Evolutionary conservation across 1,284 basidiomycete species (phyloP).

Genomic region (Pascua sp.): DNA sequence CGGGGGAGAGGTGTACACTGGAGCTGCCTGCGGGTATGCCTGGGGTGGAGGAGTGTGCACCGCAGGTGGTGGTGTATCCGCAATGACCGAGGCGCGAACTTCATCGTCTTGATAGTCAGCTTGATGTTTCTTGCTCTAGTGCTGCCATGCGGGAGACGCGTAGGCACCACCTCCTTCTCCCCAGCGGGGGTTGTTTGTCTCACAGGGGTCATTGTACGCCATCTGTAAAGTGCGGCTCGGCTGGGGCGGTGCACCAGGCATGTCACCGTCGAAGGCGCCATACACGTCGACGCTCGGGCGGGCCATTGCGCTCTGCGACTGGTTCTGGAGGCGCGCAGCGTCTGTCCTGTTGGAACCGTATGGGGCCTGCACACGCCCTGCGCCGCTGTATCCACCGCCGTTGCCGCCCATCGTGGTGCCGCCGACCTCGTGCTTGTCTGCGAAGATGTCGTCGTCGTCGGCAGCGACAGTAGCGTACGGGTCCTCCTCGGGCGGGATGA

Average conservation of each 20-base stretch:
- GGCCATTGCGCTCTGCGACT: slow-evolving; percentile 30
- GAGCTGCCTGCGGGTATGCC: not conserved
- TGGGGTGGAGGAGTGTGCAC: not conserved
- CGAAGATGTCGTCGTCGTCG: slow-evolving; percentile 30
- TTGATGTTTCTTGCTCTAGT: too few species aligned
- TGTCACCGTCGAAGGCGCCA: slow-evolving; percentile 67
- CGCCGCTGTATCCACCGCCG: too few species aligned
- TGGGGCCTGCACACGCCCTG: too few species aligned
- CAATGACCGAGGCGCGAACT: slow-evolving; percentile 31
- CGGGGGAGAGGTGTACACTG: slow-evolving; percentile 20
- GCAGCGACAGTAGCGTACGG: slow-evolving; percentile 27
- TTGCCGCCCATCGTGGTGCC: slow-evolving; percentile 22
- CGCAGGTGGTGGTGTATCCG: slow-evolving; percentile 11
- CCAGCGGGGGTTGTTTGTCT: slow-evolving; percentile 34
- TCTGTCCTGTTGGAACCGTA: too few species aligned
- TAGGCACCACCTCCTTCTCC: not conserved
- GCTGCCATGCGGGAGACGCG: too few species aligned
- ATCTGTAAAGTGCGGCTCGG: slow-evolving; percentile 70
- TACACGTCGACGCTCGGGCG: slow-evolving; percentile 77
- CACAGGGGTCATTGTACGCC: slow-evolving; percentile 50
- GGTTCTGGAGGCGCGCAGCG: slow-evolving; percentile 4
- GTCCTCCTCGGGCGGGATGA: slow-evolving; percentile 28
- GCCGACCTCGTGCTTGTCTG: slow-evolving; percentile 27
- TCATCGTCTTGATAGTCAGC: slow-evolving; percentile 30
- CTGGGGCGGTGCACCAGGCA: slow-evolving; percentile 28